phyloP scores from a whole-genome alignment of 31 red algal genomes.

The Bonnemaisonia californica region DNA sequence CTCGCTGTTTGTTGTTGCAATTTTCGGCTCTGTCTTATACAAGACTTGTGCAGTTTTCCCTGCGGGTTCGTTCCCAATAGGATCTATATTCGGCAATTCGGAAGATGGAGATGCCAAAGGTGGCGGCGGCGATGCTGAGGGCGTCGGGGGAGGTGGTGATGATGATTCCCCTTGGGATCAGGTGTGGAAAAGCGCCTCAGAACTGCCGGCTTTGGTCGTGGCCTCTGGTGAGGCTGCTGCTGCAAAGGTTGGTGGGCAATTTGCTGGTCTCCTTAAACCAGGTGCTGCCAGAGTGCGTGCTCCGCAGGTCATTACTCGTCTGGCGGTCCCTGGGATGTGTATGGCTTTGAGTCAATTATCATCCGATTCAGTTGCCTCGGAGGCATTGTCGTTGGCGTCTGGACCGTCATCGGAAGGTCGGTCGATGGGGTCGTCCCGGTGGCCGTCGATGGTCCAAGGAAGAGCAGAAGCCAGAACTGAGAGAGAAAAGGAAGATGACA shows the following conservation, averaged over 20 bases:
- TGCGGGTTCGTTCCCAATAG: neutral
- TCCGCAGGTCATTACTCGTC: conserved; percentile 63
- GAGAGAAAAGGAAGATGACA: neutral
- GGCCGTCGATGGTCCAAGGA: conserved; percentile 3
- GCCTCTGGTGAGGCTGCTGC: conserved; percentile 51
- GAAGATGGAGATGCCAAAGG: conserved; percentile 12
- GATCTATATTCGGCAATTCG: conserved; percentile 39
- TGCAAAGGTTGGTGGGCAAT: conserved; percentile 56
- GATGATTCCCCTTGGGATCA: conserved; percentile 65
- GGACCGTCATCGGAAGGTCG: conserved; percentile 34
- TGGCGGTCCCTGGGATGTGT: conserved; percentile 56
- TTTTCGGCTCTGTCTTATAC: conserved; percentile 43
- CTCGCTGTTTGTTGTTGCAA: conserved; percentile 24
- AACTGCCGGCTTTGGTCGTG: conserved; percentile 29
- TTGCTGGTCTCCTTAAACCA: conserved; percentile 56
- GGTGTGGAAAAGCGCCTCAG: conserved; percentile 67
- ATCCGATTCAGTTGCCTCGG: conserved; percentile 32
- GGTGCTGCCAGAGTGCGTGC: conserved; percentile 52
- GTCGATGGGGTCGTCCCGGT: conserved; percentile 21
- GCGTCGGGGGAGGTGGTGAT: conserved; percentile 5
- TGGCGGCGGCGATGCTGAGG: neutral
- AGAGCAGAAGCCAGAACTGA: neutral
- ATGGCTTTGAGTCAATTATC: conserved; percentile 64
- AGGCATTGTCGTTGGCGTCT: conserved; percentile 14
- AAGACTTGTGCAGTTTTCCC: conserved; percentile 60